phyloP scores from a whole-genome alignment of 331 rosid genomes.

The Malus hybrid region DNA sequence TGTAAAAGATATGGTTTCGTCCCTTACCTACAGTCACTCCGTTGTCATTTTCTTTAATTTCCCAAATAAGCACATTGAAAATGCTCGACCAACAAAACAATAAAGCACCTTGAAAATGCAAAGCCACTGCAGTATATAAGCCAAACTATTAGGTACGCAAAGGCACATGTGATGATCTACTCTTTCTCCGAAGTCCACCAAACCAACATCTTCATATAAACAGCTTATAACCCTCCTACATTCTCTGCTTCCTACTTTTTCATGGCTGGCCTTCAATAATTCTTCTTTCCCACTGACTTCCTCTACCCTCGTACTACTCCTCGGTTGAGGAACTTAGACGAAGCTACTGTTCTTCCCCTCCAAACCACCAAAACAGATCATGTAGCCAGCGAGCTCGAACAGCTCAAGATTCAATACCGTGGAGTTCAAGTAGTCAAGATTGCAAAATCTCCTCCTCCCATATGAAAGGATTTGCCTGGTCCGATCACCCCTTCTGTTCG shows the following conservation, averaged over 20 bases:
- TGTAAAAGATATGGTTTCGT: neutral
- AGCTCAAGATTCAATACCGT: neutral
- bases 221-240: neutral
- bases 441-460: neutral
- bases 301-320: constrained; percentile 17
- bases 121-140: neutral
- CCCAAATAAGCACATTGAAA: too few species aligned
- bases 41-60: too few species aligned
- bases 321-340: neutral
- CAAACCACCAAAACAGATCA: neutral
- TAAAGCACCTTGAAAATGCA: neutral
- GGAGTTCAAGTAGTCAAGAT: neutral
- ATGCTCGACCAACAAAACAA: too few species aligned
- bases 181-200: neutral
- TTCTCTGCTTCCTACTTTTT: neutral
- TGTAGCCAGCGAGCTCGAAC: neutral
- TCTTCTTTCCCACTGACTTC: constrained; percentile 31
- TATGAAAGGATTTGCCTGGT: neutral
- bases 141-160: neutral
- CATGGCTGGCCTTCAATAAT: constrained; percentile 36
- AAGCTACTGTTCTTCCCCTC: neutral
- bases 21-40: neutral
- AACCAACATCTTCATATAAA: neutral
- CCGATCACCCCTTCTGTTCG: too few species aligned
- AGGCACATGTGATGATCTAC: neutral